These are phyloP conservation scores for Herpetomonas tarakana DNA, from an alignment of 208 protist genomes.

Conservation along the genomic window DNA sequence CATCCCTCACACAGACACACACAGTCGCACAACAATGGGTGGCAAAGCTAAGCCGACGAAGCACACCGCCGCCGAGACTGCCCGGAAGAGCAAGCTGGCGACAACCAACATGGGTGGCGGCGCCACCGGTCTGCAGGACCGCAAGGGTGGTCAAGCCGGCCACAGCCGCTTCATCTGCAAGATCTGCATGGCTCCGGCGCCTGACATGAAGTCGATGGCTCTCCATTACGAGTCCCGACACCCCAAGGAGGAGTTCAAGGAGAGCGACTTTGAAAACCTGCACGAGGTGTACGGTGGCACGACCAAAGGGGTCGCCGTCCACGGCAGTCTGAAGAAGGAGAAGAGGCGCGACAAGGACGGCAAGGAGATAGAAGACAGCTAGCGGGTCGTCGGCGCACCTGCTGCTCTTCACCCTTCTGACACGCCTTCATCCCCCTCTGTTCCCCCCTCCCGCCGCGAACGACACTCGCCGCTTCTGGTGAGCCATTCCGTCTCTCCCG, in stretches of 20 bases:
- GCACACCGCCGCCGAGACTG: conserved; percentile 66
- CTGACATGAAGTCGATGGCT: conserved; percentile 67
- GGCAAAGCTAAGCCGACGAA: conserved; percentile 81
- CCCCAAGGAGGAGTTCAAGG: conserved; percentile 46
- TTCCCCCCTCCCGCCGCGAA: too few species aligned
- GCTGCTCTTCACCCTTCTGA: too few species aligned
- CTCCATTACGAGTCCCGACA: conserved; percentile 64
- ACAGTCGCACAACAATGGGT: conserved; percentile 30
- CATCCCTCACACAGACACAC: not conserved
- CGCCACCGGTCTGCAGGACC: conserved; percentile 48
- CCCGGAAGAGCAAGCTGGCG: conserved; percentile 60
- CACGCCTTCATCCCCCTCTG: too few species aligned
- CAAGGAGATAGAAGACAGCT: not conserved
- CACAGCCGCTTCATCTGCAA: conserved; percentile 58
- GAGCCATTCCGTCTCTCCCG: too few species aligned
- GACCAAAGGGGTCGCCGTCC: conserved; percentile 65
- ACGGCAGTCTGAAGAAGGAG: conserved; percentile 64
- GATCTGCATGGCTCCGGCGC: conserved; percentile 56
- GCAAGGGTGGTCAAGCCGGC: conserved; percentile 53
- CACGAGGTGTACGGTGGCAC: conserved; percentile 62
- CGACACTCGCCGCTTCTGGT: too few species aligned
- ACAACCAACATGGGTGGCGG: conserved; percentile 74
- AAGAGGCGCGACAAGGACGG: conserved; percentile 21
- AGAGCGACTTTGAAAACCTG: conserved; percentile 57
- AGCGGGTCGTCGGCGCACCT: not conserved